These are phyloP conservation scores for Curvularia eragrostidis DNA, from an alignment of 2,329 filamentous ascomycete species.

Conservation along the genomic window DNA sequence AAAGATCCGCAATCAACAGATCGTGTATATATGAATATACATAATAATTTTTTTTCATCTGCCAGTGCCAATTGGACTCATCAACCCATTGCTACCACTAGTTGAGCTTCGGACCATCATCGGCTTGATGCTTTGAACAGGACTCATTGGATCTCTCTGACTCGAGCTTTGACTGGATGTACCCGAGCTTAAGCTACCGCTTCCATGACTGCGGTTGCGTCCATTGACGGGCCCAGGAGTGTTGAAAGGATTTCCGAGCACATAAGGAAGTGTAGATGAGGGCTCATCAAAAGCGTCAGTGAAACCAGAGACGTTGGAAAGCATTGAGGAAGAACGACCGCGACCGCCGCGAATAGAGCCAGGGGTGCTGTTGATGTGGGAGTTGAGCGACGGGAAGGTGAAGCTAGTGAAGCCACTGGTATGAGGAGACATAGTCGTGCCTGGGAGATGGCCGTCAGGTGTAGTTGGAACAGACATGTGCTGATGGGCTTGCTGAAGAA, in stretches of 20 bases:
- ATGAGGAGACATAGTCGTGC: constrained; percentile 54
- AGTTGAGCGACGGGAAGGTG: constrained; percentile 45
- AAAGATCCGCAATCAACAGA: constrained; percentile 27
- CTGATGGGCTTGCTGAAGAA: constrained; percentile 49
- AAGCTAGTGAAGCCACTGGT: constrained; percentile 46
- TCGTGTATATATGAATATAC: constrained; percentile 8
- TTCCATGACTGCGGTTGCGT: constrained; percentile 56
- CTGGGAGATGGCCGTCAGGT: constrained; percentile 66
- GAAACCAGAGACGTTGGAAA: constrained; percentile 59
- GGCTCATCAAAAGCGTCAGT: constrained; percentile 55
- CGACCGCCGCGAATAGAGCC: constrained; percentile 49
- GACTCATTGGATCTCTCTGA: constrained; percentile 50
- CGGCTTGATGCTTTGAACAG: constrained; percentile 43
- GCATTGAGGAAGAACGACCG: constrained; percentile 60
- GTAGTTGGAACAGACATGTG: constrained; percentile 56
- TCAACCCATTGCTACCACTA: constrained; percentile 37
- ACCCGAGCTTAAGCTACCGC: constrained; percentile 55
- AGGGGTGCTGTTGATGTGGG: constrained; percentile 42
- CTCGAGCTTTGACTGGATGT: constrained; percentile 50
- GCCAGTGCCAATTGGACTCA: constrained; percentile 42
- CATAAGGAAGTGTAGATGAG: constrained; percentile 32
- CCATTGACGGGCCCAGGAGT: constrained; percentile 49
- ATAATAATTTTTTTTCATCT: constrained; percentile 31
- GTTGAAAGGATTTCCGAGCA: constrained; percentile 48
- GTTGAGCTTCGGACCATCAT: constrained; percentile 45